Percentiles rank a stretch among this genome's conserved stretches.
These are phyloP conservation scores for Fusarium praegraminearum DNA, from an alignment of 2,329 filamentous ascomycete species.

Conservation along the genomic window DNA sequence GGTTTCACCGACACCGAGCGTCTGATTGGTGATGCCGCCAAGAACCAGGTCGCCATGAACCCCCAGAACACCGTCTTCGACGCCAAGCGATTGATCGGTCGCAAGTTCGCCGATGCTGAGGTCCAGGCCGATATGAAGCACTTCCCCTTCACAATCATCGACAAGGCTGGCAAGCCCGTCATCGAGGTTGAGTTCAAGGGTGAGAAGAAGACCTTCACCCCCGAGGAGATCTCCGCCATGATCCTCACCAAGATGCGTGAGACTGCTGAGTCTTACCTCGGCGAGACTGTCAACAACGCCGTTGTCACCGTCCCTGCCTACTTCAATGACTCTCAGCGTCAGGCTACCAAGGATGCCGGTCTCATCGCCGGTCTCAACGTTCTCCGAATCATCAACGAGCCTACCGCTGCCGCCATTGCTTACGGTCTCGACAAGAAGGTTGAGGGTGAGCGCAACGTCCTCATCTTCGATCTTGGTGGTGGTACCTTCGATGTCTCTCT, in stretches of 20 bases:
- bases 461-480: conserved; percentile 99
- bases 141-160: conserved; percentile 99
- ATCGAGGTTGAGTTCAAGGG: conserved; percentile 96
- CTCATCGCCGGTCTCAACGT: conserved; percentile 97
- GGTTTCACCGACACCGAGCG: conserved; percentile 99
- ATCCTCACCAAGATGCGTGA: conserved; percentile 94
- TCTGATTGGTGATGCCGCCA: conserved; percentile 98
- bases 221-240: conserved; percentile 99
- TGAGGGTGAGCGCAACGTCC: conserved; percentile 97
- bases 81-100: conserved; percentile 99
- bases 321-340: conserved; percentile 99
- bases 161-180: conserved; percentile 87
- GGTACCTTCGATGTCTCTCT: conserved; percentile 99
- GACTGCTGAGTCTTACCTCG: conserved; percentile 97
- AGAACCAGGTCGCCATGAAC: conserved; percentile 99
- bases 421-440: conserved; percentile 98
- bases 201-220: conserved; percentile 95
- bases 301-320: conserved; percentile 99
- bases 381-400: conserved; percentile 99
- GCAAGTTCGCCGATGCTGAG: conserved; percentile 92
- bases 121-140: conserved; percentile 99
- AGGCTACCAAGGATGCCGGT: conserved; percentile 99
- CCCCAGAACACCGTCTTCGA: conserved; percentile 98
- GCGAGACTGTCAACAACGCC: conserved; percentile 98
- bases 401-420: conserved; percentile 96